Evolutionary conservation across 176 grass and related monocot genomes (phyloP).

Genomic region (Juncus effusus): DNA sequence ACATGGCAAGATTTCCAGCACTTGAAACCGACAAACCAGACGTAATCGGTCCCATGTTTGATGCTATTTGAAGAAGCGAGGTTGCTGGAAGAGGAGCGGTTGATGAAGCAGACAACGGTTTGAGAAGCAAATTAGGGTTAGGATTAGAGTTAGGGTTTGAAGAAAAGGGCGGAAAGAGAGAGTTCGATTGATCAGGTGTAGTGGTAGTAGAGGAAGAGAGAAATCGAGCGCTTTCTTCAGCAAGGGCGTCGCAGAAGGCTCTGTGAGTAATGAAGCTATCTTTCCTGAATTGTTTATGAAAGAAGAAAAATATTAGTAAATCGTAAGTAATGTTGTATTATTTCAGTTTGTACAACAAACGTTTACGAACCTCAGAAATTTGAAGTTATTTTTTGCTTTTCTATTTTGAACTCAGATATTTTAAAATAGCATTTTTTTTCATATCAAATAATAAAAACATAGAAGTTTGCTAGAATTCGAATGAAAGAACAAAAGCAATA

Average conservation of each 20-base stretch:
- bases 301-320: neutral
- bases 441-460: no score
- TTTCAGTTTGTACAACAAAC: no score
- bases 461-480: no score
- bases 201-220: neutral
- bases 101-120: slow-evolving; percentile 1
- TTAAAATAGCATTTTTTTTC: no score
- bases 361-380: no score
- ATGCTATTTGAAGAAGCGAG: slow-evolving; percentile 26
- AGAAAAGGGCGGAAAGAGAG: slow-evolving; percentile 9
- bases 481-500: no score
- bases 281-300: slow-evolving; percentile 27
- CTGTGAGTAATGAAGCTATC: slow-evolving; percentile 31
- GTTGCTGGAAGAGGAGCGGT: slow-evolving; percentile 23
- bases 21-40: slow-evolving; percentile 14
- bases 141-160: slow-evolving; percentile 17
- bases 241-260: slow-evolving; percentile 28
- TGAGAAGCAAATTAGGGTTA: slow-evolving; percentile 20
- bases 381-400: no score
- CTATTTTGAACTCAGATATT: no score
- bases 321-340: no score
- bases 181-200: neutral
- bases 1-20: neutral
- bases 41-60: slow-evolving; percentile 21
- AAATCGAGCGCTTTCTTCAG: slow-evolving; percentile 15